Evolutionary conservation across 2,329 filamentous ascomycete species (phyloP).

Genomic region (Sporothrix variecibatus): DNA sequence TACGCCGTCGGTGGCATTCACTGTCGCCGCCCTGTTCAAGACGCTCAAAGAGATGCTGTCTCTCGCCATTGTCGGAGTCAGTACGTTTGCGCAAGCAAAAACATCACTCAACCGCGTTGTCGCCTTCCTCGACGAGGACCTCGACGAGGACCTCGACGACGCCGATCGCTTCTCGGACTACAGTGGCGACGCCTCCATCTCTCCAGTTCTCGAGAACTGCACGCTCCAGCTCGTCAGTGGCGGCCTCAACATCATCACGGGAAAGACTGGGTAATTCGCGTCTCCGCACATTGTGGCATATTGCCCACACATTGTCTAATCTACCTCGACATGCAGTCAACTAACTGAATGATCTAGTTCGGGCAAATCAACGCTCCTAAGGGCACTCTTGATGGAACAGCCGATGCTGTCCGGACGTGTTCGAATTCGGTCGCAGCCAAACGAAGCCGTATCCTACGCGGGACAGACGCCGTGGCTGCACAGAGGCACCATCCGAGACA

Average conservation of each 20-base stretch:
- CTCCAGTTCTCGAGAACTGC: neutral
- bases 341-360: neutral
- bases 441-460: neutral
- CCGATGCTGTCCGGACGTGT: neutral
- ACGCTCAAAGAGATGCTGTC: neutral
- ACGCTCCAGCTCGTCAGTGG: neutral
- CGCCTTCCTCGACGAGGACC: neutral
- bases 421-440: neutral
- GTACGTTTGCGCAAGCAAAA: neutral
- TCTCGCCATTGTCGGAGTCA: neutral
- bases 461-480: neutral
- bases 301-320: neutral
- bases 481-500: neutral
- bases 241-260: neutral
- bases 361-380: neutral
- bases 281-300: too few relatives aligned
- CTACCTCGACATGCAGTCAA: neutral
- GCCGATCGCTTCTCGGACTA: neutral
- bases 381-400: neutral
- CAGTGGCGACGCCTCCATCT: neutral
- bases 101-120: neutral
- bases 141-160: neutral
- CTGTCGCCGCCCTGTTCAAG: neutral
- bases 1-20: neutral
- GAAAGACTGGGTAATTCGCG: neutral